Conservation (phyloP, 1,139 yeast species). For the Komagataea norvegica region DNA sequence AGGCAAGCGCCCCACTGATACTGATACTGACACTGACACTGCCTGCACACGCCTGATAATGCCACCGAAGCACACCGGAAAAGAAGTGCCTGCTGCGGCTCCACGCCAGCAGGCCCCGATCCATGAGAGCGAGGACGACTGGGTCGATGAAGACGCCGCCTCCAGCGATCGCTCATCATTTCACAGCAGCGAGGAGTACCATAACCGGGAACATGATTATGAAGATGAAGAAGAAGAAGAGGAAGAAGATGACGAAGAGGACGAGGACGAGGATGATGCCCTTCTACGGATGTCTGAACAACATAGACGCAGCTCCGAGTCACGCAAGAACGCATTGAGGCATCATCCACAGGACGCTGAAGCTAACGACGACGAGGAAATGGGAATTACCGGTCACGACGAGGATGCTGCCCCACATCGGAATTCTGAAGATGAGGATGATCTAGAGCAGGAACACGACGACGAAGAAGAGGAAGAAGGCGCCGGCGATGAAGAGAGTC, state of each 20-base stretch:
- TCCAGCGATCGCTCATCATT: conserved; percentile 19
- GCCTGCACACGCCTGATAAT: no score
- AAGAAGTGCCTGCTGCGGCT: neutral
- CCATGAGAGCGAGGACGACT: conserved; percentile 14
- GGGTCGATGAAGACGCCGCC: conserved; percentile 26
- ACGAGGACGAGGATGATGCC: conserved; percentile 26
- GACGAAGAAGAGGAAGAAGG: conserved; percentile 24
- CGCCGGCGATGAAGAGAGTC: conserved; percentile 25
- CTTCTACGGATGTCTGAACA: conserved; percentile 20
- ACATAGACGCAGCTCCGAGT: conserved; percentile 20
- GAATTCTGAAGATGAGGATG: conserved; percentile 26
- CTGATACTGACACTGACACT: no score
- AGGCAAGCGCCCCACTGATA: no score
- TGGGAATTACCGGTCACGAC: conserved; percentile 12
- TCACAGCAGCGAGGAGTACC: no score
- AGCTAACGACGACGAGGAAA: conserved; percentile 16
- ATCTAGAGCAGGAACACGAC: conserved; percentile 25
- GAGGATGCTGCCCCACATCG: conserved; percentile 26
- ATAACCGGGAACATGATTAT: no score
- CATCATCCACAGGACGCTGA: no score
- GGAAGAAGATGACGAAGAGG: conserved; percentile 22
- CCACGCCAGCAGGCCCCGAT: conserved; percentile 5
- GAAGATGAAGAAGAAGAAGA: conserved; percentile 15
- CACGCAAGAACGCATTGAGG: conserved; percentile 16
- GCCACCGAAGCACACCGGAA: conserved; percentile 1